These are phyloP conservation scores for Aspergillus fumigatus DNA, from an alignment of 2,329 filamentous ascomycete genomes.

Conservation along the genomic window DNA sequence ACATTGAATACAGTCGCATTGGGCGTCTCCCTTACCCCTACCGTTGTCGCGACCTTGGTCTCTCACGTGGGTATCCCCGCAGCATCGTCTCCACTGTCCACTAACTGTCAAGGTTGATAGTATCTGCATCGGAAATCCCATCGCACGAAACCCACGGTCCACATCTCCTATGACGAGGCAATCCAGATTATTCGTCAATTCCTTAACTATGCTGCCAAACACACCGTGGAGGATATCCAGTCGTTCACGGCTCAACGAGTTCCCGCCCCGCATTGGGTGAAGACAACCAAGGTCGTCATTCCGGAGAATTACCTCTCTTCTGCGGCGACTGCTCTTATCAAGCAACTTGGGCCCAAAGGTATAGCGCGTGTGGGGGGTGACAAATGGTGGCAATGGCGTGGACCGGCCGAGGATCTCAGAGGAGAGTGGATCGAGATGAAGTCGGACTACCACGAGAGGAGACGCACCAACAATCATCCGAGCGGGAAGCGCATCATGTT, in stretches of 20 bases:
- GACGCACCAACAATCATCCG: slow-evolving; percentile 48
- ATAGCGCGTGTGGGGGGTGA: slow-evolving; percentile 71
- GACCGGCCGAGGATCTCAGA: slow-evolving; percentile 60
- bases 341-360: slow-evolving; percentile 74
- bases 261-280: slow-evolving; percentile 82
- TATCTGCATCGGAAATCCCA: slow-evolving; percentile 76
- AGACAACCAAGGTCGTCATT: slow-evolving; percentile 66
- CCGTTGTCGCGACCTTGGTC: slow-evolving; percentile 79
- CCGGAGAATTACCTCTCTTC: slow-evolving; percentile 58
- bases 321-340: slow-evolving; percentile 63
- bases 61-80: slow-evolving; percentile 63
- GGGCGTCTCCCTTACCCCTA: slow-evolving; percentile 78
- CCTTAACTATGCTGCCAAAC: slow-evolving; percentile 75
- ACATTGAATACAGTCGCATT: slow-evolving; percentile 76
- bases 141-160: slow-evolving; percentile 75
- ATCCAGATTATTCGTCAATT: slow-evolving; percentile 83
- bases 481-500: slow-evolving; percentile 74
- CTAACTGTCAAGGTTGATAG: slow-evolving; percentile 40
- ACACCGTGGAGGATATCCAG: slow-evolving; percentile 90
- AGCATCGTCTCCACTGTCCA: background rate
- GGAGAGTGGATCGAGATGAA: slow-evolving; percentile 98
- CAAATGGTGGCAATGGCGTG: slow-evolving; percentile 86
- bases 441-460: slow-evolving; percentile 69
- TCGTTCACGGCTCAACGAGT: slow-evolving; percentile 90
- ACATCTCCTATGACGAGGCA: slow-evolving; percentile 92